Percentiles rank a stretch among this genome's conserved stretches.
These are phyloP conservation scores for Syncephalastrum racemosum DNA, from an alignment of 371 early-diverging fungal species.

Conservation along the genomic window DNA sequence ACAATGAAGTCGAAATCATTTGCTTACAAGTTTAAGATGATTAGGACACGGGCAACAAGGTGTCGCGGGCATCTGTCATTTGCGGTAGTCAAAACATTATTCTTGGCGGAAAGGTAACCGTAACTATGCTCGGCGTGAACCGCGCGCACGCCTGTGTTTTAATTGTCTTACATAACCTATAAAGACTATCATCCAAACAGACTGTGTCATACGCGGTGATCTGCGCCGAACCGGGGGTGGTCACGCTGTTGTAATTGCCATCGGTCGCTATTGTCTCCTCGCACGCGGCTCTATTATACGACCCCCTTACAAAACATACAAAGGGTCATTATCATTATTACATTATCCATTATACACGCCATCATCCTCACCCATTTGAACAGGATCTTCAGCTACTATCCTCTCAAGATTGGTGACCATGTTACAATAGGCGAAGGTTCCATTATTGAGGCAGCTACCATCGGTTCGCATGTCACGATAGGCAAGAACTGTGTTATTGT, in stretches of 20 bases:
- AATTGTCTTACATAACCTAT: background rate
- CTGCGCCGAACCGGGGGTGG: slow-evolving; percentile 84
- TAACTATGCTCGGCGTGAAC: background rate
- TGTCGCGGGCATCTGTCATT: slow-evolving; percentile 86
- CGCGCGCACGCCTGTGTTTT: background rate
- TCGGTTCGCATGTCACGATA: slow-evolving; percentile 88
- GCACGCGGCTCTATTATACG: slow-evolving; percentile 78
- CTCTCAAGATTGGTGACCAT: slow-evolving; percentile 94
- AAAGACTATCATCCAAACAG: slow-evolving; percentile 90
- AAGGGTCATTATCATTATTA: slow-evolving; percentile 64
- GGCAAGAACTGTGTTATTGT: slow-evolving; percentile 94
- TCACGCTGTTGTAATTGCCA: slow-evolving; percentile 84
- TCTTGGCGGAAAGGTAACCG: slow-evolving; percentile 84
- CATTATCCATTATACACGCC: background rate
- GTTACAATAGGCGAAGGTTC: slow-evolving; percentile 88
- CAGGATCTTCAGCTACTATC: slow-evolving; percentile 86
- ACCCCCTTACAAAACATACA: slow-evolving; percentile 94
- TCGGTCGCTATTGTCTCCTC: slow-evolving; percentile 88
- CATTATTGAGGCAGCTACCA: slow-evolving; percentile 90
- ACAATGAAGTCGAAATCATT: background rate
- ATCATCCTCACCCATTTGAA: slow-evolving; percentile 1
- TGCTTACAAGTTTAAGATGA: background rate
- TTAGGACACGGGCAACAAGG: slow-evolving; percentile 94
- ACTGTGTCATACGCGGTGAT: slow-evolving; percentile 92
- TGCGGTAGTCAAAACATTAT: slow-evolving; percentile 95